These are phyloP conservation scores for Hyphochytrium catenoides DNA, from an alignment of 352 stramenopile species.

Conservation along the genomic window DNA sequence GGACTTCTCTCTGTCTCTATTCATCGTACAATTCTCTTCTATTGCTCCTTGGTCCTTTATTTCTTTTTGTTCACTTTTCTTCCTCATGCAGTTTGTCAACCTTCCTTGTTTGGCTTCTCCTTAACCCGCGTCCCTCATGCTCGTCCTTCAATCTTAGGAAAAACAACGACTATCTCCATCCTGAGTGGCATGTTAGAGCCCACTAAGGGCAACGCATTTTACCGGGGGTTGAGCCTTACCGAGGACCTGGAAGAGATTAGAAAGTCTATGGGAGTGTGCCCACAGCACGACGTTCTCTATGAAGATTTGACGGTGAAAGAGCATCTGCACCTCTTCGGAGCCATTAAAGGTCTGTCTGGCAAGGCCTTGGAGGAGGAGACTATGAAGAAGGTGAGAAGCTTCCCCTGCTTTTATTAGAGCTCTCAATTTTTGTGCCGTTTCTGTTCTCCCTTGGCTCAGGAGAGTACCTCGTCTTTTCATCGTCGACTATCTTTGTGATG, in stretches of 20 bases:
- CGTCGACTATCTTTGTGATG: too few species aligned
- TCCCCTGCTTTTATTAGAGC: not conserved
- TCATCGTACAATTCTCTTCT: too few species aligned
- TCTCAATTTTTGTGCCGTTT: too few species aligned
- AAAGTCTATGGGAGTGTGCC: slow-evolving; percentile 76
- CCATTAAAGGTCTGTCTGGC: slow-evolving; percentile 53
- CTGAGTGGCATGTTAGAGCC: slow-evolving; percentile 27
- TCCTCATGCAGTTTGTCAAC: slow-evolving; percentile 1
- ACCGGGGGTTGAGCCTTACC: slow-evolving; percentile 24
- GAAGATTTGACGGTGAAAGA: slow-evolving; percentile 81
- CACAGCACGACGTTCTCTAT: slow-evolving; percentile 92
- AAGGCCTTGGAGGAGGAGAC: not conserved
- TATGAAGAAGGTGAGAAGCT: not conserved
- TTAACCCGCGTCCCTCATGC: too few species aligned
- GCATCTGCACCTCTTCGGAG: slow-evolving; percentile 78
- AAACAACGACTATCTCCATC: slow-evolving; percentile 44
- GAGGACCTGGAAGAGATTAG: slow-evolving; percentile 62
- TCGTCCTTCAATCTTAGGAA: too few species aligned
- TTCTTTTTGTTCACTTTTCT: too few species aligned
- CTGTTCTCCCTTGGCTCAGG: too few species aligned
- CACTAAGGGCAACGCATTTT: slow-evolving; percentile 19
- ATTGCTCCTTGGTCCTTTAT: too few species aligned
- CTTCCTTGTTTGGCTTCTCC: too few species aligned
- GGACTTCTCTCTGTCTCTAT: too few species aligned
- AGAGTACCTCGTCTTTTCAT: too few species aligned